Evolutionary conservation across 495 filamentous ascomycete species (phyloP).

Genomic region (Aspergillus bridgeri): DNA sequence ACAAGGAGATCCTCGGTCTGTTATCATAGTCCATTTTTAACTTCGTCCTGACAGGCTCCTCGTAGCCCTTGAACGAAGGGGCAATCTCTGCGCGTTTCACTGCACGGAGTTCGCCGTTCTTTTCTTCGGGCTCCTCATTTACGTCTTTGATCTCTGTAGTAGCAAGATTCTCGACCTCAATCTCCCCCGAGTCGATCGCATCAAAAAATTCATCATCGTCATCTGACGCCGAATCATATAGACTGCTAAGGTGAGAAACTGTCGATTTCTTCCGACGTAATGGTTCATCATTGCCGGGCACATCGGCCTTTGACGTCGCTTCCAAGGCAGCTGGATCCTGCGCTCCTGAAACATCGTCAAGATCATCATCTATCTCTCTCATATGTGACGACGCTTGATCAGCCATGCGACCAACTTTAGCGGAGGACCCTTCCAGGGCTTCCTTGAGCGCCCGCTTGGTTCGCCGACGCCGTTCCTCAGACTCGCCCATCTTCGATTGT

Average conservation of each 20-base stretch:
- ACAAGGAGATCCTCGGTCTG: conserved; percentile 88
- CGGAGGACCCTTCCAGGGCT: conserved; percentile 63
- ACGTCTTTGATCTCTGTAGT: conserved; percentile 44
- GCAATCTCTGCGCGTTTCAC: conserved; percentile 56
- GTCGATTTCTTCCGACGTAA: conserved; percentile 28
- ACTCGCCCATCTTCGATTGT: conserved; percentile 80
- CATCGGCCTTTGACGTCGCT: conserved; percentile 6
- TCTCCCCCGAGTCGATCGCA: conserved; percentile 88
- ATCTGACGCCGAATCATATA: conserved; percentile 78
- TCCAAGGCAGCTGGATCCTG: conserved; percentile 12
- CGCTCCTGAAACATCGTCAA: conserved; percentile 7
- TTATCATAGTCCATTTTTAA: conserved; percentile 91
- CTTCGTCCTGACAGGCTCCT: conserved; percentile 71
- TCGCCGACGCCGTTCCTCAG: conserved; percentile 81
- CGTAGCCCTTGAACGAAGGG: conserved; percentile 83
- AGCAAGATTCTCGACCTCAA: conserved; percentile 66
- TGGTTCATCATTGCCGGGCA: conserved; percentile 11
- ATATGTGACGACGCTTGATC: conserved; percentile 28
- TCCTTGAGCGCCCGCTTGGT: conserved; percentile 89
- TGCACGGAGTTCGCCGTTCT: conserved; percentile 47
- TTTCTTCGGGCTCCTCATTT: conserved; percentile 38
- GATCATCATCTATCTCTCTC: conserved; percentile 12
- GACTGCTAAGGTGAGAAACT: conserved; percentile 35
- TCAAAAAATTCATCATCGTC: conserved; percentile 96
- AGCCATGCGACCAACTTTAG: conserved; percentile 42